A percentile compares a stretch with the other conserved stretches of the same genome.
Conservation (phyloP, 2,329 filamentous ascomycete species). For the Stagonosporopsis chrysanthemi region DNA sequence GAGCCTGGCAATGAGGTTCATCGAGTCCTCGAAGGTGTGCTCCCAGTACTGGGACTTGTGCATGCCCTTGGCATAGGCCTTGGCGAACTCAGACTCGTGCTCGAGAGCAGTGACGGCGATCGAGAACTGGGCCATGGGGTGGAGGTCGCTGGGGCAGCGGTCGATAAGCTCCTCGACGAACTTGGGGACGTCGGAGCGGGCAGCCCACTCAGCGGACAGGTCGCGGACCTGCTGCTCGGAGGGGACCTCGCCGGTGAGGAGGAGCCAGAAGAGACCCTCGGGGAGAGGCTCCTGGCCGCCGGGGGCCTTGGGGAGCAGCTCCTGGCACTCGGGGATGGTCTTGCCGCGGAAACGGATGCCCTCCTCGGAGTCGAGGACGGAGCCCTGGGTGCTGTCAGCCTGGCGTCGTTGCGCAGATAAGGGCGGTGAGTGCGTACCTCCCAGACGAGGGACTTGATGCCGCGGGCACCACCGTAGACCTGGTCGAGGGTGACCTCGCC, state of each 20-base stretch:
- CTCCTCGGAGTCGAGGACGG: constrained; percentile 97
- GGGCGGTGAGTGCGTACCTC: constrained; percentile 59
- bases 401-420: constrained; percentile 48
- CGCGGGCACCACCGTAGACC: constrained; percentile 98
- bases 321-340: constrained; percentile 98
- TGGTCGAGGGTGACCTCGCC: constrained; percentile 99
- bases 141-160: constrained; percentile 97
- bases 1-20: constrained; percentile 99
- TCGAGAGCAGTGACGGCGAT: constrained; percentile 97
- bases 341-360: constrained; percentile 99
- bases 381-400: constrained; percentile 51
- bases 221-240: constrained; percentile 98
- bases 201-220: constrained; percentile 98
- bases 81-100: constrained; percentile 96
- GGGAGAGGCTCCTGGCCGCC: constrained; percentile 97
- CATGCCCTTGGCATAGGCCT: constrained; percentile 98
- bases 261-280: constrained; percentile 99
- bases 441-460: constrained; percentile 98
- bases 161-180: constrained; percentile 99
- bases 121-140: constrained; percentile 99
- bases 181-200: constrained; percentile 94
- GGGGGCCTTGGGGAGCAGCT: constrained; percentile 94
- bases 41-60: constrained; percentile 99
- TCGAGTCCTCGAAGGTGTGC: constrained; percentile 99
- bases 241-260: constrained; percentile 96